These are phyloP conservation scores for Erysimum cheiranthoides DNA, from an alignment of 345 rosid genomes.

Conservation along the genomic window DNA sequence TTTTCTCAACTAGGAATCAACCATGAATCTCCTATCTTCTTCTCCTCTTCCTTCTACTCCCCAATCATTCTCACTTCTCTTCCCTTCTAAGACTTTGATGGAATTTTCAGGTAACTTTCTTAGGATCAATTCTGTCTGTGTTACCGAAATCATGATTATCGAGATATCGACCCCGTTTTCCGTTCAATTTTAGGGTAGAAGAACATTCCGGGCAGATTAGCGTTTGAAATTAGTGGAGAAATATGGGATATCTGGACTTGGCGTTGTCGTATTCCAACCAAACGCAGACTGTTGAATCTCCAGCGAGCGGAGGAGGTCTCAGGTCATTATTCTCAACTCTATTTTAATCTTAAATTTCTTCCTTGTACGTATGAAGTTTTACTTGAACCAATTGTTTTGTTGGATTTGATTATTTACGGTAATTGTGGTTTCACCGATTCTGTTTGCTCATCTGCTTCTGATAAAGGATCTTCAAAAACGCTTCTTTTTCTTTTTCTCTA, in stretches of 20 bases:
- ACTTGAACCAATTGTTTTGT: neutral
- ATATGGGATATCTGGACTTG: constrained; percentile 44
- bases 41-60: too few relatives aligned
- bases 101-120: constrained; percentile 4
- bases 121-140: neutral
- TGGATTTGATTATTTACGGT: neutral
- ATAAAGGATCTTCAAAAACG: neutral
- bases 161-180: neutral
- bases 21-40: constrained; percentile 6
- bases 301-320: constrained; percentile 88
- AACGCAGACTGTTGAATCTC: constrained; percentile 57
- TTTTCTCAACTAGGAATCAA: constrained; percentile 18
- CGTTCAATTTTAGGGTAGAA: constrained; percentile 18
- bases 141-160: neutral
- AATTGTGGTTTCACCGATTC: constrained; percentile 6
- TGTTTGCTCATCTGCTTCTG: too few relatives aligned
- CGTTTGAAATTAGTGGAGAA: constrained; percentile 12
- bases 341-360: constrained; percentile 24
- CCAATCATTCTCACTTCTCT: neutral
- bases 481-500: too few relatives aligned
- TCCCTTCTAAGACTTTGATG: constrained; percentile 19
- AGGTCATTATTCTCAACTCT: constrained; percentile 52
- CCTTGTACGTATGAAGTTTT: neutral
- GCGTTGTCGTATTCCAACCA: constrained; percentile 36
- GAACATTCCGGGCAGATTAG: neutral